These are phyloP conservation scores for Monilinia fructicola DNA, from an alignment of 2,329 filamentous ascomycete species.

Conservation along the genomic window DNA sequence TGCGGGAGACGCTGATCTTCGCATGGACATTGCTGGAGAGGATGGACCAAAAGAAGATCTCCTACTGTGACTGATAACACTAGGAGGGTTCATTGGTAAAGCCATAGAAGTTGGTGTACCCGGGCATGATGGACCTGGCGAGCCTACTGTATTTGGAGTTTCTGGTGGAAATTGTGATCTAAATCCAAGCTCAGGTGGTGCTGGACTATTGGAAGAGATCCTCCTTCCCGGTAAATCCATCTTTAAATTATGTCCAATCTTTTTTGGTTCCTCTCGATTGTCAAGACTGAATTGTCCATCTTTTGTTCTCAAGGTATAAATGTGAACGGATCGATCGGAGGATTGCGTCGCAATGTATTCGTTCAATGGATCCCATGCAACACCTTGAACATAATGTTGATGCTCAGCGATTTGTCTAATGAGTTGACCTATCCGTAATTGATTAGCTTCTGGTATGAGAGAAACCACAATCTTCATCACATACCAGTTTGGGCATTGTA, in stretches of 20 bases:
- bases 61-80: slow-evolving; percentile 83
- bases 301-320: slow-evolving; percentile 94
- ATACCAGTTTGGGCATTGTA: slow-evolving; percentile 90
- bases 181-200: slow-evolving; percentile 76
- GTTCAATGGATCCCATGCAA: slow-evolving; percentile 96
- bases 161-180: slow-evolving; percentile 63
- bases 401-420: slow-evolving; percentile 95
- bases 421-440: slow-evolving; percentile 51
- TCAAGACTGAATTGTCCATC: slow-evolving; percentile 88
- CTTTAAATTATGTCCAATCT: slow-evolving; percentile 73
- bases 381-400: slow-evolving; percentile 96
- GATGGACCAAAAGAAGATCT: slow-evolving; percentile 88
- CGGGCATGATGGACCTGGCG: slow-evolving; percentile 85
- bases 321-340: slow-evolving; percentile 95
- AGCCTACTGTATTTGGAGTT: slow-evolving; percentile 61
- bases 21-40: slow-evolving; percentile 59
- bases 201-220: slow-evolving; percentile 88
- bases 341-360: slow-evolving; percentile 98
- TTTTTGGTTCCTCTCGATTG: slow-evolving; percentile 63
- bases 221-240: slow-evolving; percentile 91
- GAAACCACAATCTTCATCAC: slow-evolving; percentile 31
- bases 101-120: slow-evolving; percentile 89
- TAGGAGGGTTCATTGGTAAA: slow-evolving; percentile 93
- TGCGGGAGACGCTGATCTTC: slow-evolving; percentile 87
- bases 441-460: slow-evolving; percentile 1